Conservation (phyloP, 2,329 filamentous ascomycete genomes). For the Colletotrichum euphorbiae region DNA sequence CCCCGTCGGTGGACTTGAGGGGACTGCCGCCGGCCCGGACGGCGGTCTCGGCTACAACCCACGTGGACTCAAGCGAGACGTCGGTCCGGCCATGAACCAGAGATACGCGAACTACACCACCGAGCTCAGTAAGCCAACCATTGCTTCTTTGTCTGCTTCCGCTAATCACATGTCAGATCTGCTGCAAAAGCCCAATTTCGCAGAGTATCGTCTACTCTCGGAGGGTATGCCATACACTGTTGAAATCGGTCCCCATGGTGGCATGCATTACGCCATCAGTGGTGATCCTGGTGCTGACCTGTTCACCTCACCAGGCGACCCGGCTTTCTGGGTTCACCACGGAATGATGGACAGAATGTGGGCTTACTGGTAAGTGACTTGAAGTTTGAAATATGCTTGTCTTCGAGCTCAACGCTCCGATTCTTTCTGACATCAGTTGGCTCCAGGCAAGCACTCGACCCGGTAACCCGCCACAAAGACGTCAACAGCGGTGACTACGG, state of each 20-base stretch:
- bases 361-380: conserved; percentile 42
- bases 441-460: conserved; percentile 42
- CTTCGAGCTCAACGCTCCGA: neutral
- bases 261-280: conserved; percentile 47
- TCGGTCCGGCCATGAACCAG: conserved; percentile 46
- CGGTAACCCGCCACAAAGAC: conserved; percentile 42
- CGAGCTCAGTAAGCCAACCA: conserved; percentile 33
- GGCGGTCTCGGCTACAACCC: conserved; percentile 52
- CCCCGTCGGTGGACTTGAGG: conserved; percentile 44
- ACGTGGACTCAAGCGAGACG: conserved; percentile 48
- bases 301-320: conserved; percentile 43
- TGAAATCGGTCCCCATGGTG: conserved; percentile 48
- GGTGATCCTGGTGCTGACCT: conserved; percentile 50
- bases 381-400: neutral
- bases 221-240: conserved; percentile 48
- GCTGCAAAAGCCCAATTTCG: conserved; percentile 47
- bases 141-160: neutral
- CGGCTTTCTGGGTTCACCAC: conserved; percentile 44
- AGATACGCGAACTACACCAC: conserved; percentile 47
- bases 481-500: conserved; percentile 45
- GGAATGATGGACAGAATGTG: conserved; percentile 46
- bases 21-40: conserved; percentile 40
- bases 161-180: conserved; percentile 40
- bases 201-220: conserved; percentile 49
- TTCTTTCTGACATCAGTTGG: neutral